Conservation (phyloP, 148 eudicot genomes). For the Rheum nobile region DNA sequence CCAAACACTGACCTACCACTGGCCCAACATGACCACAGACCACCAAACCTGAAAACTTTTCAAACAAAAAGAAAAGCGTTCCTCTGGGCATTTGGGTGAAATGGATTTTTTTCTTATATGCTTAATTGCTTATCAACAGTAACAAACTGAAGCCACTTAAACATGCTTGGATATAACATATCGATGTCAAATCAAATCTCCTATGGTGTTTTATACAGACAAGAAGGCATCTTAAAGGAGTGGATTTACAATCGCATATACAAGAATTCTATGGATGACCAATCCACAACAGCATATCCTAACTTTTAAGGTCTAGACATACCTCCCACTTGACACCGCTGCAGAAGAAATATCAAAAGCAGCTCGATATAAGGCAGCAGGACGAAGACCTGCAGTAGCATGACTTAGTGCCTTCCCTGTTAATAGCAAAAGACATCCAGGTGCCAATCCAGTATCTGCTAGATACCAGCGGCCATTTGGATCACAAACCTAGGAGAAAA, state of each 20-base stretch:
- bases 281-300: neutral
- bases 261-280: neutral
- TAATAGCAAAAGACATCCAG: conserved; percentile 62
- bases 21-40: neutral
- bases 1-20: neutral
- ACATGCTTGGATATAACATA: neutral
- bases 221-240: neutral
- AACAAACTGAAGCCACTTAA: neutral
- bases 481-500: conserved; percentile 62
- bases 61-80: neutral
- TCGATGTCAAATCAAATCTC: neutral
- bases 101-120: neutral
- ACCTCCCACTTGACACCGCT: conserved; percentile 55
- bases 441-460: conserved; percentile 58
- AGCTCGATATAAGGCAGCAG: conserved; percentile 63
- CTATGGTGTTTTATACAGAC: neutral
- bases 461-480: conserved; percentile 88
- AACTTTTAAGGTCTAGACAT: conserved; percentile 5
- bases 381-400: conserved; percentile 85
- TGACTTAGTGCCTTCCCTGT: conserved; percentile 88
- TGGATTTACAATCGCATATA: neutral
- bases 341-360: conserved; percentile 33
- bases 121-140: neutral
- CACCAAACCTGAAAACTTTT: neutral
- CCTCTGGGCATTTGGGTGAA: neutral